Base-by-base conservation (phyloP, 257 asterid species). In the Mitragyna speciosa region DNA sequence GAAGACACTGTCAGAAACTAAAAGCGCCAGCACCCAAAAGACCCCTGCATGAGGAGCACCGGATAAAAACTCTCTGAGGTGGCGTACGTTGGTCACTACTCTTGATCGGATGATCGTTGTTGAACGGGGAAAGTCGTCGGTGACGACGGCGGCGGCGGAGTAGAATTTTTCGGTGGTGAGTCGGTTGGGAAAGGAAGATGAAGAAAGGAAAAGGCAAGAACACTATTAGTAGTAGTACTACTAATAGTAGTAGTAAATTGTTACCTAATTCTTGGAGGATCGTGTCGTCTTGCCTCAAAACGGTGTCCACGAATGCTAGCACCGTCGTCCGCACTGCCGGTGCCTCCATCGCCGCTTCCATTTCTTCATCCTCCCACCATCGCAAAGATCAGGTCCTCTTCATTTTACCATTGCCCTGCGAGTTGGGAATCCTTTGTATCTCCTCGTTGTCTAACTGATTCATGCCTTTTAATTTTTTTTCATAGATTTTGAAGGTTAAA, bases 271-370 rank as follows among this genome's bases (percentile, higher is more conserved):
- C 95, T 2, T 81, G 89, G 81, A 88, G 92, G 59, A 90, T 92
- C 41, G 89, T 90, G 12, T 92, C 97, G 68, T 92, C 97, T 47
- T 92, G 97, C 81, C 86, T 92, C 76, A 90, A 70, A 78, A 89
- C 90, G 58, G 95, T 90, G 79, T 92, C 97, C 77, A 92, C 93
- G 74, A 89, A 90, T 88, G 97, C 97, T 76, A 85, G 88, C 91
- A 92, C 92, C 76, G 97, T 87, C 65, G 95, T 89, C 61, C 93
- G 95, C 71, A 88, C 93, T 36, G 94, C 94, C 11, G 94, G 39
- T 36, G 39, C 39, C 39, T 36, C 39, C 39, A 4, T 90, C 70
- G 90, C 97, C 59, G 88, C 95, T 70, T 87, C 96, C 70, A 83
- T 92, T 83, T 89, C 92, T 10, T 77, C 92, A 1, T 58, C 89